phyloP scores from a whole-genome alignment of 768 basidiomycete species.

The Royoungia palumana region DNA sequence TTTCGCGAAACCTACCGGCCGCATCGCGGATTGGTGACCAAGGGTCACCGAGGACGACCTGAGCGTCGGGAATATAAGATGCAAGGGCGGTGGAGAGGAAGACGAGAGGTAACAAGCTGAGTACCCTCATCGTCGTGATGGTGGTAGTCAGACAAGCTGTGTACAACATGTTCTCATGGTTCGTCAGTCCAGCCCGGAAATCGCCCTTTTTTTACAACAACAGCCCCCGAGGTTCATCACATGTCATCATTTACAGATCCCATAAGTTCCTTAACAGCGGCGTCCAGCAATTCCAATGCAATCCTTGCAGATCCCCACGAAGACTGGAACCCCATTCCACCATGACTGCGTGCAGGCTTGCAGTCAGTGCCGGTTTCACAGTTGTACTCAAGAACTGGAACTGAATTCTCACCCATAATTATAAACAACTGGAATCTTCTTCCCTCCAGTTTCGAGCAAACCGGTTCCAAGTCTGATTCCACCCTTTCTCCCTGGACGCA shows the following conservation, averaged over 20 bases:
- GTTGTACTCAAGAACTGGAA: neutral
- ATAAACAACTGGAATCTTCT: slow-evolving; percentile 48
- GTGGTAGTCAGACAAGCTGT: neutral
- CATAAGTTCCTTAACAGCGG: no score
- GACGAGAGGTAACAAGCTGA: slow-evolving; percentile 34
- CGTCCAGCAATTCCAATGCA: slow-evolving; percentile 46
- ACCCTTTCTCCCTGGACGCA: slow-evolving; percentile 66
- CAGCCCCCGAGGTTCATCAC: neutral
- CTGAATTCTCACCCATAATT: slow-evolving; percentile 57
- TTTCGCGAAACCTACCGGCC: slow-evolving; percentile 38
- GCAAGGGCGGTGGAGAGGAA: slow-evolving; percentile 36
- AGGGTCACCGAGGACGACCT: slow-evolving; percentile 41
- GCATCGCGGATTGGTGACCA: slow-evolving; percentile 19
- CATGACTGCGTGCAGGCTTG: slow-evolving; percentile 42
- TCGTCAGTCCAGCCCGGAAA: neutral
- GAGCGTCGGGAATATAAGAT: slow-evolving; percentile 39
- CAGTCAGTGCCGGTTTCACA: neutral
- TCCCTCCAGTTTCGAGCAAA: slow-evolving; percentile 32
- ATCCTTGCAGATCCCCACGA: slow-evolving; percentile 63
- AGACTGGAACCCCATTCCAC: slow-evolving; percentile 59
- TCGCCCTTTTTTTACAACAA: neutral
- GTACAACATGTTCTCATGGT: neutral
- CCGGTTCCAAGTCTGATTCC: slow-evolving; percentile 59
- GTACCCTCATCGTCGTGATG: slow-evolving; percentile 39
- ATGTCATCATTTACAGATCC: neutral